Evolutionary conservation across 2,329 filamentous ascomycete genomes (phyloP).

Genomic region (Diaporthe vexans): DNA sequence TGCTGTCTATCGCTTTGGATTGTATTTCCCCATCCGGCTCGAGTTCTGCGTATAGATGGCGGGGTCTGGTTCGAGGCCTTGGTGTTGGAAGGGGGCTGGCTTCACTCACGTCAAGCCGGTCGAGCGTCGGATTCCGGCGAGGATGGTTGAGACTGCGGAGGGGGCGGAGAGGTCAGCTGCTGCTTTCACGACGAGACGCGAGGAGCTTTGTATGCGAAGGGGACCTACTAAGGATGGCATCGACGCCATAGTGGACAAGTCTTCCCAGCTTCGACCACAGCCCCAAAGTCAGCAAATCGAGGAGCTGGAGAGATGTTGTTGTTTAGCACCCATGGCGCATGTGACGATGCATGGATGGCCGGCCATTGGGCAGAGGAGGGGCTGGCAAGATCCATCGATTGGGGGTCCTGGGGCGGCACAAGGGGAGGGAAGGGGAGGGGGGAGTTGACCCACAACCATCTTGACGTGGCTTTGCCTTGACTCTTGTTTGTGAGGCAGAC

Average conservation of each 20-base stretch:
- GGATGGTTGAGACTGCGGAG: slow-evolving; percentile 87
- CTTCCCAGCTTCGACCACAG: slow-evolving; percentile 87
- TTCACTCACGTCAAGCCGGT: slow-evolving; percentile 94
- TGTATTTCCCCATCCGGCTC: neutral
- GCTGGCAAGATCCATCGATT: slow-evolving; percentile 37
- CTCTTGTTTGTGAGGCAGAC: slow-evolving; percentile 24
- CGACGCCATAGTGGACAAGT: slow-evolving; percentile 94
- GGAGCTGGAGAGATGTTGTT: slow-evolving; percentile 61
- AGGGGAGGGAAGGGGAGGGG: neutral
- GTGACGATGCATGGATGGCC: slow-evolving; percentile 40
- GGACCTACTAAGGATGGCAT: slow-evolving; percentile 87
- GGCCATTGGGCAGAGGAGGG: slow-evolving; percentile 34
- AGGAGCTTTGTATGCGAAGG: neutral
- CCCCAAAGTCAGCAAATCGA: slow-evolving; percentile 78
- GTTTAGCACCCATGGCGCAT: slow-evolving; percentile 56
- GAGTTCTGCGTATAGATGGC: neutral
- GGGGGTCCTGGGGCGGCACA: neutral
- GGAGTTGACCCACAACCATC: slow-evolving; percentile 48
- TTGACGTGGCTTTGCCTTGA: slow-evolving; percentile 41
- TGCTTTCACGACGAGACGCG: neutral
- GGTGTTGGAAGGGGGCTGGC: neutral
- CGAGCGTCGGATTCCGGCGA: slow-evolving; percentile 96
- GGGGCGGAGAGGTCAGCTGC: neutral
- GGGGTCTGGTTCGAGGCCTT: slow-evolving; percentile 7
- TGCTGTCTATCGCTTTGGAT: neutral